A percentile compares a stretch with the other conserved stretches of the same genome.
Evolutionary conservation across 1,139 yeast genomes (phyloP).

Genomic region (Kodamaea sp.): DNA sequence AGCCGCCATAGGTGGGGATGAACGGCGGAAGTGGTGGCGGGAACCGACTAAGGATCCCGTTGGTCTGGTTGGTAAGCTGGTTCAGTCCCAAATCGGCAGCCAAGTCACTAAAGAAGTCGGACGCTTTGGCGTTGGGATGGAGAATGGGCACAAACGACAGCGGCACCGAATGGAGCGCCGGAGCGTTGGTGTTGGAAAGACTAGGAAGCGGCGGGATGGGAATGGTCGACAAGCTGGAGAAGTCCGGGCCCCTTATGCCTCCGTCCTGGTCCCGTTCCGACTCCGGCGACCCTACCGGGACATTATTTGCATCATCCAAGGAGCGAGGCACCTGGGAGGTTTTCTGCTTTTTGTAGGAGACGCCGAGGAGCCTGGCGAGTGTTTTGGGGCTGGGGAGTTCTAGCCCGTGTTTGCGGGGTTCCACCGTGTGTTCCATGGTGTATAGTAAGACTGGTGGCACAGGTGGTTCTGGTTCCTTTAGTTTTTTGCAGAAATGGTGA

Average conservation of each 20-base stretch:
- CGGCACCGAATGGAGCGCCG: constrained; percentile 36
- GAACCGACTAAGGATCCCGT: constrained; percentile 29
- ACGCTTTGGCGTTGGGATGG: constrained; percentile 28
- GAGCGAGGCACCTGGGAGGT: constrained; percentile 9
- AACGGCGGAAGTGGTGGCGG: constrained; percentile 48
- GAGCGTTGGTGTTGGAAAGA: constrained; percentile 6
- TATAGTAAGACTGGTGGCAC: too few species aligned
- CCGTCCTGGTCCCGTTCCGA: too few species aligned
- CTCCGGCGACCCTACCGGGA: too few species aligned
- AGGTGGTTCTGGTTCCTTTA: too few species aligned
- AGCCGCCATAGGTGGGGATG: constrained; percentile 13
- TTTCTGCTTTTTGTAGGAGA: constrained; percentile 10
- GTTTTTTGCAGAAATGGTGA: too few species aligned
- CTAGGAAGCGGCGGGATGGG: constrained; percentile 1
- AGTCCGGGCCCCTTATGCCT: too few species aligned
- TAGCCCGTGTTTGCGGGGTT: constrained; percentile 8
- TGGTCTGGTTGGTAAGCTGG: constrained; percentile 23
- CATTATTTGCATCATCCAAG: constrained; percentile 7
- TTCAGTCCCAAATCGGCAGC: constrained; percentile 20
- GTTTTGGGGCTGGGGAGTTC: constrained; percentile 17
- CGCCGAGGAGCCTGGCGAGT: constrained; percentile 13
- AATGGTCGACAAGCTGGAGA: not conserved
- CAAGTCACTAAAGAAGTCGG: constrained; percentile 42
- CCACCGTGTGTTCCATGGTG: constrained; percentile 6
- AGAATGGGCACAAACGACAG: constrained; percentile 40